Evolutionary conservation across 1,139 yeast genomes (phyloP), one percentile per base, ranked within the genome.

Genomic region (Suhomyces atakaporum): DNA sequence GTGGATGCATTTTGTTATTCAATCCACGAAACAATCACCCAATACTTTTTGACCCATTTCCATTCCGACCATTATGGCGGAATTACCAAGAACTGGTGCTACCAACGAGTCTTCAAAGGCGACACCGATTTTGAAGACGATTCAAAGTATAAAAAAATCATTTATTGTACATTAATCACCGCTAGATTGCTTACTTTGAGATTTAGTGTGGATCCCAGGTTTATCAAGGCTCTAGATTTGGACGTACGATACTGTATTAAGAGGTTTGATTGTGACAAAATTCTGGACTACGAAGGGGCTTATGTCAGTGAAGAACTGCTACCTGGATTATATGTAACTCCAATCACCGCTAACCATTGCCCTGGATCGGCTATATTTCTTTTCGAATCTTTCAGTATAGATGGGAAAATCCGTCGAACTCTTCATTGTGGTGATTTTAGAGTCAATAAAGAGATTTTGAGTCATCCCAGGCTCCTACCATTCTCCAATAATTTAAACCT

Each of bases 51-150:
- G 25, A 75, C 90, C 1, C 98, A 92, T 63, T 90, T 86, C 61
- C 98, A 92, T 58, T 69, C 95, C 0, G 98, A 92, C 56, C 98
- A 92, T 56, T 92, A 92, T 54, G 89, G 88, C 3, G 97, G 97
- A 0, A 62, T 92, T 14, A 66, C 81, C 3, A 84, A 84, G 50
- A 70, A 74, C 25, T 92, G 97, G 97, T 63, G 75, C 40, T 61
- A 62, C 31, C 72, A 70, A 42, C 46, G 75, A 21, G 61, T 68
- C 2, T 64, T 69, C 39, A 60, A 56, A 4, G 54, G 54, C 12
- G 54, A 54, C 13, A 51, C 43, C 7, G 64, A 64, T 31, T 59
- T 54, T 32, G 56, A 51, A 6, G 57, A 63, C 33, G 73, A 77
- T 26, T 81, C 84, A 0, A 65, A 51, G 28, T 61, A 60, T 39